Base-by-base conservation (phyloP, 73 alveolate genomes). In the Paramecium sexaurelia region DNA sequence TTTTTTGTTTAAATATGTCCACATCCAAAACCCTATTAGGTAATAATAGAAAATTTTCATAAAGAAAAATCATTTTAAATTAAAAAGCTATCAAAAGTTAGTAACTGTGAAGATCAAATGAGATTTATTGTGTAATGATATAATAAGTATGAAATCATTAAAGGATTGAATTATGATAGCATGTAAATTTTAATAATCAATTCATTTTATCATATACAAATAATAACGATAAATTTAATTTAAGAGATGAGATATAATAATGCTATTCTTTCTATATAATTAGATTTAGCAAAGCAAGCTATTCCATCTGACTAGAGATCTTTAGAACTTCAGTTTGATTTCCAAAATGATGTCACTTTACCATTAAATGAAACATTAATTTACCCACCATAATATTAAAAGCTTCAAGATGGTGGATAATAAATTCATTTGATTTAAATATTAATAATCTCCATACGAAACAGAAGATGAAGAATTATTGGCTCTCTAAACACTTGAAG, bases 381-480 rank as follows among this genome's bases (percentile, higher is more conserved):
- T 41, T 39, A 78, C 10, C 41, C 33, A 4, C 39, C 45, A 17
- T 15, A 40, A 8, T 73, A 78, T 41, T 11, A 61, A 61, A 61
- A 78, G 11, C 15, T 47, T 15, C 51, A 39, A 24, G 55, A 29
- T 40, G 71, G 41, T 22, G 45, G 45, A 78, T 20, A 20, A 24
- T 41, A 20, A 36, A 78, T 19, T 7, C n/a, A 1, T 73, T 29
- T 0, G 36, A 78, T 37, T 56, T 1, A 5, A 78, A 43, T 73
- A 41, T 78, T 3, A 78, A 78, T 27, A 26, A 26, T 22, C 83
- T 26, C 86, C 40, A 19, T 33, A 26, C 1, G 90, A 78, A 78
- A 73, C 90, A 39, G 41, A 73, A 6, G 90, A 78, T 45, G 90
- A 78, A 26, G 90, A 78, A 24, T 26, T 78, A 41, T 78, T 78